Evolutionary conservation across 2,329 filamentous ascomycete genomes (phyloP).

Genomic region (Mariannaea sp.): DNA sequence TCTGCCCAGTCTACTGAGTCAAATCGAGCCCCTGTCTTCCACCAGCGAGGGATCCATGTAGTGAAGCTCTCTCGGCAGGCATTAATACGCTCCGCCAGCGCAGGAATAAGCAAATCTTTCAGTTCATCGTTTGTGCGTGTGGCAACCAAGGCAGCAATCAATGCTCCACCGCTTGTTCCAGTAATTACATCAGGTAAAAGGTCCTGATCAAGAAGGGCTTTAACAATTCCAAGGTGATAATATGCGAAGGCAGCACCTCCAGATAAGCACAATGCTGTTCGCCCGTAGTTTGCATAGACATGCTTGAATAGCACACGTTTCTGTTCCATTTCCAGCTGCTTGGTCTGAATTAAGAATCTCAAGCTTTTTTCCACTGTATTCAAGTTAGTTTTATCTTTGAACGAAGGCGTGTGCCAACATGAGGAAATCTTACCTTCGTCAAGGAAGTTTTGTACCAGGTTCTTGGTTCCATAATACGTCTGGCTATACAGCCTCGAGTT

Average conservation of each 20-base stretch:
- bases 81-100: slow-evolving; percentile 81
- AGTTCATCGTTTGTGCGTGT: slow-evolving; percentile 93
- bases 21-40: slow-evolving; percentile 89
- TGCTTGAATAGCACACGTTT: slow-evolving; percentile 87
- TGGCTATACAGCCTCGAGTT: slow-evolving; percentile 95
- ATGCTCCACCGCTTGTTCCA: slow-evolving; percentile 90
- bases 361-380: slow-evolving; percentile 67
- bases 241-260: slow-evolving; percentile 95
- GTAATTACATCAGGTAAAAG: slow-evolving; percentile 93
- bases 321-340: slow-evolving; percentile 69
- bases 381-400: slow-evolving; percentile 19
- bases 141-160: slow-evolving; percentile 84
- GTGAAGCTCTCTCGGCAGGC: slow-evolving; percentile 80
- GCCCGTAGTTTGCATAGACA: slow-evolving; percentile 86
- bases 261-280: slow-evolving; percentile 89
- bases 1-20: slow-evolving; percentile 91
- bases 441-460: slow-evolving; percentile 85
- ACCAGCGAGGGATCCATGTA: slow-evolving; percentile 85
- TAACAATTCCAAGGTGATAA: slow-evolving; percentile 93
- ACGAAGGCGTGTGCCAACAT: neutral
- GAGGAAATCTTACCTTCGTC: slow-evolving; percentile 67
- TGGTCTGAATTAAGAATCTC: slow-evolving; percentile 69
- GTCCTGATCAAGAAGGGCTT: slow-evolving; percentile 83
- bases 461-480: slow-evolving; percentile 97
- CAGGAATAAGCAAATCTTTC: slow-evolving; percentile 81